Evolutionary conservation across 345 rosid species (phyloP), one percentile per base, ranked within the genome.

Genomic region (Xanthoceras sorbifolium): DNA sequence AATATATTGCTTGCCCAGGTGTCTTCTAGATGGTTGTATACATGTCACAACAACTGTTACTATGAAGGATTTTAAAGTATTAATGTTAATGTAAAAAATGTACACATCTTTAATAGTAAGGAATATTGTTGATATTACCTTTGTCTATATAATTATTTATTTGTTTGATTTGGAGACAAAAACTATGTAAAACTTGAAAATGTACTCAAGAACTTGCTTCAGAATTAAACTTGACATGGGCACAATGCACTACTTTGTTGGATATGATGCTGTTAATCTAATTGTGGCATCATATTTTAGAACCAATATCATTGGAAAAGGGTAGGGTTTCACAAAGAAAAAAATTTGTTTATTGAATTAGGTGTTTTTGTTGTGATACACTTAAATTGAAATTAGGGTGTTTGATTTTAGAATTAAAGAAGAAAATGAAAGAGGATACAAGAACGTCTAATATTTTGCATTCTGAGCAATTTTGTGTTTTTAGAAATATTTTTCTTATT

Each of bases 1-100:
- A n/a, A 83, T 67, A 64, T 40, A 69, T 50, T 34, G 26, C 22
- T n/a, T 73, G 64, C 69, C 17, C 68, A 48, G 74, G 50, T 74
- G 54, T 69, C 32, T 38, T 55, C 63, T 34, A 12, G 55, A 10
- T 32, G 17, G 25, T 38, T 32, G 52, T 60, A 32, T 78, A 14
- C 32, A 5, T 55, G 66, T 40, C 46, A 3, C 8, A 5, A 32
- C 20, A 31, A 50, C 18, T 44, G 6, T 28, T 73, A 3, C 48
- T 3, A 2, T 75, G 2, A 32, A 17, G 18, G 10, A 34, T 46
- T 50, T 72, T 17, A 40, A 72, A 8, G 3, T 5, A 38, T 26
- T 11, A 17, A 26, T 40, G 14, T 48, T 20, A 55, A 22, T 55
- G 9, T 55, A 55, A 23, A n/a, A 20, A 55, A 55, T 20, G 26